Evolutionary conservation across 2,329 filamentous ascomycete genomes (phyloP).

Genomic region (Meredithiella fracta): DNA sequence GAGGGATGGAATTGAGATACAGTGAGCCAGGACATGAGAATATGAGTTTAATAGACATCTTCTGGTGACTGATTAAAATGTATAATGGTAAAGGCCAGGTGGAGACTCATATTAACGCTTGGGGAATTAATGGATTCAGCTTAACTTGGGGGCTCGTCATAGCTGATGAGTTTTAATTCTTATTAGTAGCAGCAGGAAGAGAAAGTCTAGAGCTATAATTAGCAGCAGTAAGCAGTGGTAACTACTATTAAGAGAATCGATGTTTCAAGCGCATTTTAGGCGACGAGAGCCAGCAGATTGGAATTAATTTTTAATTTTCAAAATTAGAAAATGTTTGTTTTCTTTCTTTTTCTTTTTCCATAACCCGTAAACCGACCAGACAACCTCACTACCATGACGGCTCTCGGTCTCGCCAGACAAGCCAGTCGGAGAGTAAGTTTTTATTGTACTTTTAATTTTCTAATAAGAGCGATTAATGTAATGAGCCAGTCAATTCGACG

Average conservation of each 20-base stretch:
- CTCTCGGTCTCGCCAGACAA: constrained; percentile 34
- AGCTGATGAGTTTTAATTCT: neutral
- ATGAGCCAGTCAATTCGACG: neutral
- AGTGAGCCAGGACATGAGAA: too few species aligned
- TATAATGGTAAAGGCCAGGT: neutral
- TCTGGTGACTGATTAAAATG: neutral
- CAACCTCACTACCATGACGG: constrained; percentile 24
- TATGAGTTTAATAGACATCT: neutral
- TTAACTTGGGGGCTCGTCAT: neutral
- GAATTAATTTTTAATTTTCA: neutral
- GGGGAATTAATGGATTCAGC: neutral
- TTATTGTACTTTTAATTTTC: constrained; percentile 12
- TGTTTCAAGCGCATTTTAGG: too few species aligned
- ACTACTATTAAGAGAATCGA: too few species aligned
- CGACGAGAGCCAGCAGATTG: too few species aligned
- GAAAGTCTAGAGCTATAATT: too few species aligned
- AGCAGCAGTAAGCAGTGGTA: too few species aligned
- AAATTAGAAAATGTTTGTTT: neutral
- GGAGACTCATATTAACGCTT: neutral
- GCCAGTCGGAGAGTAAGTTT: constrained; percentile 33
- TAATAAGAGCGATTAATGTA: too few species aligned
- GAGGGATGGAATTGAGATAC: too few species aligned
- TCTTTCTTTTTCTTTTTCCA: neutral
- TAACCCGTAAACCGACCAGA: neutral
- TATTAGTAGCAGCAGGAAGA: too few species aligned